A percentile compares a stretch with the other conserved stretches of the same genome.
These are phyloP conservation scores for Podosphaera xanthii DNA, from an alignment of 2,329 filamentous ascomycete genomes.

Conservation along the genomic window DNA sequence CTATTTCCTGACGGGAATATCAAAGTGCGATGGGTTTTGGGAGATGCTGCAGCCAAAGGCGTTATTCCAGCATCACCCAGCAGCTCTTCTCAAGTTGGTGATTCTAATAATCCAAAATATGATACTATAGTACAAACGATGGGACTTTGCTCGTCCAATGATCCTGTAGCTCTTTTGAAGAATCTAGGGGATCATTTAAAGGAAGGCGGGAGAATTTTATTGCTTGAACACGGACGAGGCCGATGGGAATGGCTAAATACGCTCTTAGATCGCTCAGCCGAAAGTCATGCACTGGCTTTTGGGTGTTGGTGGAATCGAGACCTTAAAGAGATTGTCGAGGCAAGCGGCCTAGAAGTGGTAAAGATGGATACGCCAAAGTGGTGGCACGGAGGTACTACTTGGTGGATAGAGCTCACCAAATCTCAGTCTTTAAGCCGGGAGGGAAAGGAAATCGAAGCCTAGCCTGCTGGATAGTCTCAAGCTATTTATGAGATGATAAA, in stretches of 20 bases:
- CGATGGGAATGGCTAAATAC: constrained; percentile 30
- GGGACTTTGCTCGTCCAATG: constrained; percentile 36
- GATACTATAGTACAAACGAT: constrained; percentile 43
- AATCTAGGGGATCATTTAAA: constrained; percentile 29
- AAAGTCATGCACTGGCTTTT: constrained; percentile 32
- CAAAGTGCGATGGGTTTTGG: constrained; percentile 19
- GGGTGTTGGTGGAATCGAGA: constrained; percentile 50
- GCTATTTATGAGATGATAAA: too few relatives aligned
- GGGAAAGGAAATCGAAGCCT: neutral
- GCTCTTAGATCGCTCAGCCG: constrained; percentile 30
- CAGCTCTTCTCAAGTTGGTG: constrained; percentile 9
- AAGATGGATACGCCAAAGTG: constrained; percentile 25
- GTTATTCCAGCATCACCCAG: constrained; percentile 11
- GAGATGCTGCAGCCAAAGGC: constrained; percentile 10
- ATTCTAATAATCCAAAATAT: constrained; percentile 19
- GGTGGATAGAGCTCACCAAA: constrained; percentile 30
- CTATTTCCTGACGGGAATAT: constrained; percentile 19
- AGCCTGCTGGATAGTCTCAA: too few relatives aligned
- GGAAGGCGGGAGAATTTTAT: constrained; percentile 33
- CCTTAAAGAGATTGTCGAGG: constrained; percentile 29
- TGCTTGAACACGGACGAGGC: constrained; percentile 39
- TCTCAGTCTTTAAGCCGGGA: constrained; percentile 3
- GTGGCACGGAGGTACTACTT: constrained; percentile 32
- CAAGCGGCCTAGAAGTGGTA: constrained; percentile 34
- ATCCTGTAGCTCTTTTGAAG: constrained; percentile 29